Evolutionary conservation across 768 basidiomycete species (phyloP).

Genomic region (Amanita muscaria): DNA sequence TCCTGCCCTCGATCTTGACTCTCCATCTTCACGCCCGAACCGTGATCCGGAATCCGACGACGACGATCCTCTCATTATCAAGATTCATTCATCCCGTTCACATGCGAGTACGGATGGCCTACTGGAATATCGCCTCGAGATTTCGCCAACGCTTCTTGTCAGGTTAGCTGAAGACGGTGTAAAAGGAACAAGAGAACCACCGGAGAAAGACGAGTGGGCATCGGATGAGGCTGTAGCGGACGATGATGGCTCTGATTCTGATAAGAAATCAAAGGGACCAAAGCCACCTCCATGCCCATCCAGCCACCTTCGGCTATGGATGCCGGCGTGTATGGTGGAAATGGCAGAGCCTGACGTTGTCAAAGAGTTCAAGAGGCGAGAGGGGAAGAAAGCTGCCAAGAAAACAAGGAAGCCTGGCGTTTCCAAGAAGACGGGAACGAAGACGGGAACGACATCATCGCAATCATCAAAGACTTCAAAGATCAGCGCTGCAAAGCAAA

Average conservation of each 20-base stretch:
- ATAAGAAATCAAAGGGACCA: constrained; percentile 19
- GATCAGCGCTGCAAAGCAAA: no score
- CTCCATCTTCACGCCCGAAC: constrained; percentile 12
- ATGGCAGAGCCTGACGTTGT: constrained; percentile 61
- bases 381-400: constrained; percentile 40
- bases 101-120: constrained; percentile 66
- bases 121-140: constrained; percentile 74
- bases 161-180: constrained; percentile 58
- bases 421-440: constrained; percentile 14
- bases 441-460: no score
- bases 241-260: constrained; percentile 19
- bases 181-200: constrained; percentile 44
- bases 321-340: constrained; percentile 72
- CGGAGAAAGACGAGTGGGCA: constrained; percentile 41
- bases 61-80: constrained; percentile 42
- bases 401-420: constrained; percentile 21
- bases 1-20: constrained; percentile 33
- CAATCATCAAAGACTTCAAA: no score
- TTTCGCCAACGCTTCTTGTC: constrained; percentile 61
- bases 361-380: constrained; percentile 44
- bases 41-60: constrained; percentile 23
- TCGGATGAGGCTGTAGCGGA: constrained; percentile 37
- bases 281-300: constrained; percentile 41
- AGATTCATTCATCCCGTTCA: constrained; percentile 54
- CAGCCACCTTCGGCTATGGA: constrained; percentile 64